Conservation (phyloP, 495 filamentous ascomycete species). For the Copromyces sp. region DNA sequence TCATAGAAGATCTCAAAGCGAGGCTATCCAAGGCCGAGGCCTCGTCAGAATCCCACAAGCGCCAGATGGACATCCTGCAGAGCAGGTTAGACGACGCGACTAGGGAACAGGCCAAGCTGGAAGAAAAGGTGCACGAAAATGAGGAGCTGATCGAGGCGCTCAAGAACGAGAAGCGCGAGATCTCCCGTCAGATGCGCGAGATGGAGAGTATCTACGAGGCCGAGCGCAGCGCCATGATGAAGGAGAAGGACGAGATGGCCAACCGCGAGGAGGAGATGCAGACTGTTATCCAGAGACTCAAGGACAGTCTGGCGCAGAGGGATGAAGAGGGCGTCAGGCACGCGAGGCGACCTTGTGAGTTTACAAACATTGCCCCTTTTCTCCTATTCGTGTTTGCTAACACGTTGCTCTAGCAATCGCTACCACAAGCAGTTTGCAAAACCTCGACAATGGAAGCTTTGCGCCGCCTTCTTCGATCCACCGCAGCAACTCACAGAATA, state of each 20-base stretch:
- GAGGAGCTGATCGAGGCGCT: conserved; percentile 71
- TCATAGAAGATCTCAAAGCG: conserved; percentile 77
- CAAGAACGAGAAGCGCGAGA: conserved; percentile 69
- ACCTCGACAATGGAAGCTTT: conserved; percentile 60
- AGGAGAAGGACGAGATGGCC: conserved; percentile 81
- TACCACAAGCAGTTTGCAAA: conserved; percentile 42
- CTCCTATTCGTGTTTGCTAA: conserved; percentile 1
- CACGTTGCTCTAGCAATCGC: conserved; percentile 20
- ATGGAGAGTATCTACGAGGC: conserved; percentile 82
- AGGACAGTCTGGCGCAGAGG: conserved; percentile 73
- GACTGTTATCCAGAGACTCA: conserved; percentile 74
- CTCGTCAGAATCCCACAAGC: conserved; percentile 68
- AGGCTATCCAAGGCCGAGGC: conserved; percentile 71
- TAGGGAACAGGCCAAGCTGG: conserved; percentile 72
- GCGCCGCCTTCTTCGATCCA: conserved; percentile 77
- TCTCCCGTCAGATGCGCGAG: conserved; percentile 70
- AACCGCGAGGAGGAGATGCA: conserved; percentile 83
- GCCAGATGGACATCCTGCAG: conserved; percentile 77
- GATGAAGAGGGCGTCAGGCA: conserved; percentile 53
- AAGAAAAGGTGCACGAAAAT: conserved; percentile 74
- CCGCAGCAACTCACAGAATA: conserved; percentile 72
- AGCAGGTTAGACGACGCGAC: conserved; percentile 76
- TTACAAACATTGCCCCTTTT: not conserved
- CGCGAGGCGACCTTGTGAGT: conserved; percentile 57
- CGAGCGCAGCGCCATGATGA: conserved; percentile 76